A percentile compares a stretch with the other conserved stretches of the same genome.
Evolutionary conservation across 2,329 filamentous ascomycete species (phyloP).

Genomic region (Calonectria pauciramosa): DNA sequence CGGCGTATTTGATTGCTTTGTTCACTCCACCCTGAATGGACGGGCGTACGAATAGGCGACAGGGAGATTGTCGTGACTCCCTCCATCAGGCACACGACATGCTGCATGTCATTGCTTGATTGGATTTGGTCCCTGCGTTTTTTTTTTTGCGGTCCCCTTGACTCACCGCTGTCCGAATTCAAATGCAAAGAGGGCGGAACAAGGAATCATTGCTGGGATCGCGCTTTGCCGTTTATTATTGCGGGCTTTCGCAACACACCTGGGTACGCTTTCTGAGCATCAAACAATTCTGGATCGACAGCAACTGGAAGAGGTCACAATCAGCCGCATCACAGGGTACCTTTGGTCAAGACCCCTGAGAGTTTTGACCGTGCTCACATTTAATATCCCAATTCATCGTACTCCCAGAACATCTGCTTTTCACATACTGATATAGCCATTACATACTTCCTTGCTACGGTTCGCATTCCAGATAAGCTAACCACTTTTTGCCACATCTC

Average conservation of each 20-base stretch:
- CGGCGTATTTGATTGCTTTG: not conserved
- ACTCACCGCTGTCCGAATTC: slow-evolving; percentile 18
- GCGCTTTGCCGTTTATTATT: not conserved
- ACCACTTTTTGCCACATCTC: not conserved
- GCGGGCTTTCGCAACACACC: not conserved
- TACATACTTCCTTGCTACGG: not conserved
- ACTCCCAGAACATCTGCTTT: not conserved
- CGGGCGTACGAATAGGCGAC: slow-evolving; percentile 33
- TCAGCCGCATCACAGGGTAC: not conserved
- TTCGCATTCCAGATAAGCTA: not conserved
- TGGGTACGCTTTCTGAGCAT: not conserved
- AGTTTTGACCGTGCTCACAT: not conserved
- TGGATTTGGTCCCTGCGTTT: slow-evolving; percentile 13
- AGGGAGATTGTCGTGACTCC: slow-evolving; percentile 38
- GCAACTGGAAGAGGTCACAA: not conserved
- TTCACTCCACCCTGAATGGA: not conserved
- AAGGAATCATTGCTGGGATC: not conserved
- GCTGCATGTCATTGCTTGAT: slow-evolving; percentile 20
- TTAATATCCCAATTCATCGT: not conserved
- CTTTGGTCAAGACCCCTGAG: not conserved
- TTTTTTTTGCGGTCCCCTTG: slow-evolving; percentile 8
- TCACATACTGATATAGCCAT: not conserved
- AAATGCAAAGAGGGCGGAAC: not conserved
- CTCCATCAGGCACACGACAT: slow-evolving; percentile 36
- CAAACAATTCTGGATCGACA: not conserved